Conservation (phyloP, 2,329 filamentous ascomycete genomes). For the Aspergillus hiratsukae region DNA sequence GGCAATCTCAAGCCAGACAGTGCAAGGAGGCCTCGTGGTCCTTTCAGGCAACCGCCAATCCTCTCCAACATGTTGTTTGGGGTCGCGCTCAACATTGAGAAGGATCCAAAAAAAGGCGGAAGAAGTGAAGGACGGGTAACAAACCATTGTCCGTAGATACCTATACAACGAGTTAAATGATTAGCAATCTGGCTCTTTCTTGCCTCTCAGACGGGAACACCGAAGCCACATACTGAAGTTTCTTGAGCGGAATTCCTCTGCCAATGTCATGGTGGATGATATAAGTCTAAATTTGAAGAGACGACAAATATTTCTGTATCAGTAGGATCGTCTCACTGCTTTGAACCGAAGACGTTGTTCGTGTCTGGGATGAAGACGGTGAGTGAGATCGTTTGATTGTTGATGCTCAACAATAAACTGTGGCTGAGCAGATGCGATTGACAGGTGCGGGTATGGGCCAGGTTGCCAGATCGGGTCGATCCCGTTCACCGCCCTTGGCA, state of each 20-base stretch:
- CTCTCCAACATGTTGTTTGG: conserved; percentile 1
- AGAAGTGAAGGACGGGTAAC: conserved; percentile 23
- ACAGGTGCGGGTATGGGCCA: conserved; percentile 17
- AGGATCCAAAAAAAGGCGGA: not conserved
- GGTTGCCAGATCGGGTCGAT: conserved; percentile 19
- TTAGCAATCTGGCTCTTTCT: conserved; percentile 18
- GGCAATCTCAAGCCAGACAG: conserved; percentile 4
- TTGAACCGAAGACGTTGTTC: not conserved
- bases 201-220: conserved; percentile 12
- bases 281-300: not conserved
- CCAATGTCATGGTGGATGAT: conserved; percentile 50
- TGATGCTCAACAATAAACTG: conserved; percentile 1
- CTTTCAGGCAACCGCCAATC: conserved; percentile 19
- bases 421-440: conserved; percentile 16
- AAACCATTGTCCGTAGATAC: conserved; percentile 67
- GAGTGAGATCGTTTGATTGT: not conserved
- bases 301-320: not conserved
- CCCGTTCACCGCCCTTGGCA: conserved; percentile 20
- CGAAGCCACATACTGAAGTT: conserved; percentile 57
- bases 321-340: not conserved
- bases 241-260: conserved; percentile 59
- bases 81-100: not conserved
- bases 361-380: not conserved
- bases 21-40: conserved; percentile 14
- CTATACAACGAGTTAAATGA: conserved; percentile 35